These are phyloP conservation scores for Phytopythium aichiense DNA, from an alignment of 352 stramenopile species.

Conservation along the genomic window DNA sequence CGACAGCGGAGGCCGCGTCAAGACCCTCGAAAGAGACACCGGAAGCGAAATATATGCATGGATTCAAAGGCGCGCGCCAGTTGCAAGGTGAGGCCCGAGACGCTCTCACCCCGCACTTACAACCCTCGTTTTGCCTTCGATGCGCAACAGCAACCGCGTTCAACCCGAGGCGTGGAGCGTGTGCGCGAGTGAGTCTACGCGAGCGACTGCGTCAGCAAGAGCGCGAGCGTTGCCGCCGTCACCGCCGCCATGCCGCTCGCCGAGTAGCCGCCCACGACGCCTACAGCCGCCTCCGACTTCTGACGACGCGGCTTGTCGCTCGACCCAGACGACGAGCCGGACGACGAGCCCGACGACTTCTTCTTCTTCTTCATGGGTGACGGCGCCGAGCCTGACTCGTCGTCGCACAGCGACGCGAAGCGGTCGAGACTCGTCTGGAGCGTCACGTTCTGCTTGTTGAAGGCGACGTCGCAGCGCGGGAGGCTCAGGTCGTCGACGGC, in stretches of 20 bases:
- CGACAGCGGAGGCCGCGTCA: background rate
- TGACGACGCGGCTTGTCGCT: slow-evolving; percentile 11
- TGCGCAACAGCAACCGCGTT: background rate
- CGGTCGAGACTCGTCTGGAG: slow-evolving; percentile 41
- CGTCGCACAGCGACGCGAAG: slow-evolving; percentile 45
- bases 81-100: background rate
- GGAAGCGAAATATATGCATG: slow-evolving; percentile 2
- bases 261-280: slow-evolving; percentile 4
- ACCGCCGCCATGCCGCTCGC: slow-evolving; percentile 14
- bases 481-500: slow-evolving; percentile 54
- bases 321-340: slow-evolving; percentile 7
- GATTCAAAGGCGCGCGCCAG: background rate
- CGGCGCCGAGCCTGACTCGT: slow-evolving; percentile 25
- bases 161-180: background rate
- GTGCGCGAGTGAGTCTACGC: background rate
- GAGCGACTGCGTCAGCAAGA: background rate
- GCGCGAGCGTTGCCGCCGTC: background rate
- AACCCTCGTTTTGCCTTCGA: background rate
- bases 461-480: slow-evolving; percentile 38
- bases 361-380: slow-evolving; percentile 49
- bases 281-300: slow-evolving; percentile 10
- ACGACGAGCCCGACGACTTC: slow-evolving; percentile 16
- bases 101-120: background rate
- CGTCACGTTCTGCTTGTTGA: slow-evolving; percentile 48
- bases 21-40: background rate